Percentiles rank a stretch among this genome's conserved stretches.
phyloP scores from a whole-genome alignment of 352 stramenopile genomes.

The Phytophthora citrophthora region DNA sequence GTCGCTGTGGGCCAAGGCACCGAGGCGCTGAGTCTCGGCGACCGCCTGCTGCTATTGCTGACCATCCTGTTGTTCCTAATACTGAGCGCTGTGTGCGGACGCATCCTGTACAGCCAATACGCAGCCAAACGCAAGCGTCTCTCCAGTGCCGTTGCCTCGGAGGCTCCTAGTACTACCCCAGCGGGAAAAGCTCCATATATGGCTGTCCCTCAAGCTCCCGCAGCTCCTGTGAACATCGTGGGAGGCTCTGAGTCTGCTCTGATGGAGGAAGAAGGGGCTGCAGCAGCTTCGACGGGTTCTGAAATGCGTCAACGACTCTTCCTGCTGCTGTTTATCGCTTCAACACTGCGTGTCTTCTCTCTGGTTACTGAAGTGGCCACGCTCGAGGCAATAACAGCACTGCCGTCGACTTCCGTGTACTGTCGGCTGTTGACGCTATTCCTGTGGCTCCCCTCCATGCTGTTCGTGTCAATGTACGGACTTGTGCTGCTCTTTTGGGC shows the following conservation, averaged over 20 bases:
- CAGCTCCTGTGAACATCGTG: slow-evolving; percentile 38
- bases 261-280: slow-evolving; percentile 59
- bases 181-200: slow-evolving; percentile 29
- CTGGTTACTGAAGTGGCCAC: slow-evolving; percentile 67
- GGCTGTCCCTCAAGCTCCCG: slow-evolving; percentile 14
- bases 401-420: slow-evolving; percentile 55
- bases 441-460: slow-evolving; percentile 77
- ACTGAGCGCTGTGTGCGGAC: slow-evolving; percentile 63
- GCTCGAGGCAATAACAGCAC: slow-evolving; percentile 43
- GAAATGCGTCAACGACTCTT: slow-evolving; percentile 85
- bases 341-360: slow-evolving; percentile 63
- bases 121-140: slow-evolving; percentile 36
- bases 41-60: slow-evolving; percentile 54
- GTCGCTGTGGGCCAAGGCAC: slow-evolving; percentile 23
- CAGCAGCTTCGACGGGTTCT: slow-evolving; percentile 65
- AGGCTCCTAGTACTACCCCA: slow-evolving; percentile 19
- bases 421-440: slow-evolving; percentile 64
- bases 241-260: slow-evolving; percentile 44
- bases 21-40: slow-evolving; percentile 45
- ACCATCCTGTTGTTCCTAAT: slow-evolving; percentile 70
- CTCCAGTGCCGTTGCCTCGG: slow-evolving; percentile 5
- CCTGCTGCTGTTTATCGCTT: slow-evolving; percentile 73
- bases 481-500: slow-evolving; percentile 88
- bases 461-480: slow-evolving; percentile 88
- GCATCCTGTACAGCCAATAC: slow-evolving; percentile 58